These are phyloP conservation scores for Tylopilus felleus DNA, from an alignment of 768 basidiomycete species.

Conservation along the genomic window DNA sequence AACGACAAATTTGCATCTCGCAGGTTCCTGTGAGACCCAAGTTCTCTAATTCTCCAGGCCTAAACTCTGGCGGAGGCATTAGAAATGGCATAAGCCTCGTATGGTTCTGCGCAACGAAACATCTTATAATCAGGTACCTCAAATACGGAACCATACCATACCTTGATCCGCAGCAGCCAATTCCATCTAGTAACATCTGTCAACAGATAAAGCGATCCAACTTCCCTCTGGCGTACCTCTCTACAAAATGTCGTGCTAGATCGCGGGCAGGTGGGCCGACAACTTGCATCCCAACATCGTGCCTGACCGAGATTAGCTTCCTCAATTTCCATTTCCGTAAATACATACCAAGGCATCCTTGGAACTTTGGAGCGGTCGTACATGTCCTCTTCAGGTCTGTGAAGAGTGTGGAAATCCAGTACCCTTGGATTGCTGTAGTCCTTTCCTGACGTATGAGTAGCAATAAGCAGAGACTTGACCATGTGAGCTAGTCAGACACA, in stretches of 20 bases:
- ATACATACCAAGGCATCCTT: conserved; percentile 89
- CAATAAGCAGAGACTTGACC: background rate
- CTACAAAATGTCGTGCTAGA: conserved; percentile 89
- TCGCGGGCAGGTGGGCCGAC: conserved; percentile 96
- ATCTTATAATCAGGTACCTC: background rate
- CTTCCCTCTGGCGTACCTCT: conserved; percentile 51
- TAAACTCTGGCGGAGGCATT: conserved; percentile 91
- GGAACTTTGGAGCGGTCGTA: conserved; percentile 87
- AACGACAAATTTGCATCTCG: conserved; percentile 95
- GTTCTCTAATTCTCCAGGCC: conserved; percentile 67
- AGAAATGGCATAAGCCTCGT: conserved; percentile 90
- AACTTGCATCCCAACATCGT: conserved; percentile 94
- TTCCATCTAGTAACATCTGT: conserved; percentile 68
- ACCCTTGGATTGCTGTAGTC: conserved; percentile 93
- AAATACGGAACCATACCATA: conserved; percentile 29
- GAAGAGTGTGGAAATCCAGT: conserved; percentile 77
- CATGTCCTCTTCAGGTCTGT: conserved; percentile 93
- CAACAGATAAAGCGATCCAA: background rate
- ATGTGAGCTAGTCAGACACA: background rate
- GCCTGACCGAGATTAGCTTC: conserved; percentile 49
- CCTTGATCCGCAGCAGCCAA: conserved; percentile 88
- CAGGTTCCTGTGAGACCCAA: conserved; percentile 92
- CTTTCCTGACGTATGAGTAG: conserved; percentile 55
- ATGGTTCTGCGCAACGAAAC: conserved; percentile 63
- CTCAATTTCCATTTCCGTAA: background rate